Conservation (phyloP, 306 rosid species). For the Ochetophila trinervis region DNA sequence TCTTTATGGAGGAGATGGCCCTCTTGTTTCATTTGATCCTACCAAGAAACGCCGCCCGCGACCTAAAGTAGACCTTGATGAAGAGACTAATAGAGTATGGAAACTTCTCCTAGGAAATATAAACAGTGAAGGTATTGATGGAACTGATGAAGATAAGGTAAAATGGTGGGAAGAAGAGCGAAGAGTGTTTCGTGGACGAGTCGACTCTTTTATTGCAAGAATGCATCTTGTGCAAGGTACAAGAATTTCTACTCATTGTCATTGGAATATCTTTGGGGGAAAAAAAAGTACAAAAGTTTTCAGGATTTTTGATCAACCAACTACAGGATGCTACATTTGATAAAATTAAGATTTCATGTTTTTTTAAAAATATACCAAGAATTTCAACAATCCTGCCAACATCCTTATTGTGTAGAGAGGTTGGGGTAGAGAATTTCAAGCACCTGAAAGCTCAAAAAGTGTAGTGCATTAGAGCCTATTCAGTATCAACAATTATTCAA, state of each 20-base stretch:
- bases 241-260: constrained; percentile 4
- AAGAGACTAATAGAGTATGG: constrained; percentile 93
- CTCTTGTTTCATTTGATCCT: constrained; percentile 61
- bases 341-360: not conserved
- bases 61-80: constrained; percentile 90
- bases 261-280: not conserved
- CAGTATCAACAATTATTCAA: not conserved
- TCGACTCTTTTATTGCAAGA: constrained; percentile 89
- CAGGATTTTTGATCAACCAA: not conserved
- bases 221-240: constrained; percentile 99
- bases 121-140: constrained; percentile 85
- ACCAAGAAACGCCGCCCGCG: constrained; percentile 67
- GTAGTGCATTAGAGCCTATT: not conserved
- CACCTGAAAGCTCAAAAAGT: not conserved
- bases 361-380: no score
- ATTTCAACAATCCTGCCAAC: not conserved
- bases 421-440: not conserved
- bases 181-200: constrained; percentile 80
- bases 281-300: not conserved
- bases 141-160: constrained; percentile 75
- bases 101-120: constrained; percentile 81
- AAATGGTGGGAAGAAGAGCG: constrained; percentile 99
- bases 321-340: not conserved
- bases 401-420: not conserved
- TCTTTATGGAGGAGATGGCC: constrained; percentile 46